Base-by-base conservation (phyloP, 106 monocot genomes). In the Phalaenopsis aphrodite region DNA sequence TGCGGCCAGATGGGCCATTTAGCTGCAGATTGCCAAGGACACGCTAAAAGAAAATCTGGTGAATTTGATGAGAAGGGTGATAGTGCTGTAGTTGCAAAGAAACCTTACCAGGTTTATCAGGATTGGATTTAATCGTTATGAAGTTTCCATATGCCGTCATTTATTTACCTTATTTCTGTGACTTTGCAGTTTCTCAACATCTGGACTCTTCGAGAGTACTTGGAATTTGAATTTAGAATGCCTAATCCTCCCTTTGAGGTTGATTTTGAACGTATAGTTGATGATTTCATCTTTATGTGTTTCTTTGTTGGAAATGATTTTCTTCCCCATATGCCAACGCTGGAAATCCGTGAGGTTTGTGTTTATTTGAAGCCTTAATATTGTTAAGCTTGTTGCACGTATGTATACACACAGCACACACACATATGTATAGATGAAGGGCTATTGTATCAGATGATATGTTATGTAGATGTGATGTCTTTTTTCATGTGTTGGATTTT, bases 291-390 rank as follows among this genome's bases (percentile, higher is more conserved):
- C 79, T 99, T 93, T 82, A 88, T 95, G 75, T 92, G 94, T 69
- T 98, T 98, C 73, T 98, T 98, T 87, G 95, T 95, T 75, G 99
- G 99, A 49, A 99, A 99, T 90, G 99, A 99, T 79, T 99, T 99
- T 85, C 94, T 99, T 23, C 99, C 99, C 6, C 99, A 99, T 84
- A 93, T 99, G 93, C 99, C 99, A 71, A 93, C 99, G 21, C 80
- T 99, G 65, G 94, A 99, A 85, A 99, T 99, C 77, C 91, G 93
- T 42, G 99, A 99, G 99, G 95, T 99, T 82, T 64, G 84, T 41
- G 24, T 41, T 49, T 18, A 10, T 49, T 7, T 76, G 19, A 24
- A n/a, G 56, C n/a, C 17, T 48, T 68, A 52, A 2, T 49, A 1
- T 79, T 69, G 49, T 80, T 19, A 41, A 10, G 23, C 19, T 74